Evolutionary conservation across 371 early-diverging fungal species (phyloP).

Genomic region (Apophysomyces elegans): DNA sequence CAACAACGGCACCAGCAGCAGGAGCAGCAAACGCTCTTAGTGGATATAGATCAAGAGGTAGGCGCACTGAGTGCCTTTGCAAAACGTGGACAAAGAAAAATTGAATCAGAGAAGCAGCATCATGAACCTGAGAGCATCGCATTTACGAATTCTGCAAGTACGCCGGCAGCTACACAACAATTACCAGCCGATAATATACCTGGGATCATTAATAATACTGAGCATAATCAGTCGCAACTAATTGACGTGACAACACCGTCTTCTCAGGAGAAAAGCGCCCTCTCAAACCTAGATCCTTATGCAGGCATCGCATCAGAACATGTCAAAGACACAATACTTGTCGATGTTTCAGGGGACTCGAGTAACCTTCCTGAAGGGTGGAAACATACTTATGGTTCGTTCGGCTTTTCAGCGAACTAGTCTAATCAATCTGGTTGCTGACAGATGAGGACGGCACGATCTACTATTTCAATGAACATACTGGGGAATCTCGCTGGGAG

Average conservation of each 20-base stretch:
- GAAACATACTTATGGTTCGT: constrained; percentile 34
- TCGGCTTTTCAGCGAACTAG: background rate
- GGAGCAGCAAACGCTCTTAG: background rate
- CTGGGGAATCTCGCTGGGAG: constrained; percentile 58
- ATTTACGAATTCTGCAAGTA: background rate
- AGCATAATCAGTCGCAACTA: background rate
- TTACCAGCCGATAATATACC: background rate
- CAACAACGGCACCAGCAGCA: constrained; percentile 3
- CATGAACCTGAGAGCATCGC: background rate
- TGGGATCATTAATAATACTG: background rate
- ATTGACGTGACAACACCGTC: constrained; percentile 4
- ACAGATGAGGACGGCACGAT: constrained; percentile 49
- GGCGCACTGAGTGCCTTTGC: background rate
- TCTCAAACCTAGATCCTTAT: background rate
- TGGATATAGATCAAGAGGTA: background rate
- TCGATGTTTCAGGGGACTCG: background rate
- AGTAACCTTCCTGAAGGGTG: constrained; percentile 29
- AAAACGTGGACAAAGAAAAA: background rate
- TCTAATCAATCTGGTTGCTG: constrained; percentile 4
- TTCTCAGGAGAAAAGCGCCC: background rate
- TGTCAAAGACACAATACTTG: background rate
- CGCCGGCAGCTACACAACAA: background rate
- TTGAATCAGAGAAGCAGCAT: background rate
- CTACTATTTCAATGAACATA: constrained; percentile 56
- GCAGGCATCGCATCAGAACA: background rate